A percentile compares a stretch with the other conserved stretches of the same genome.
Evolutionary conservation across 1,139 yeast species (phyloP).

Genomic region (Suhomyces bokatorum): DNA sequence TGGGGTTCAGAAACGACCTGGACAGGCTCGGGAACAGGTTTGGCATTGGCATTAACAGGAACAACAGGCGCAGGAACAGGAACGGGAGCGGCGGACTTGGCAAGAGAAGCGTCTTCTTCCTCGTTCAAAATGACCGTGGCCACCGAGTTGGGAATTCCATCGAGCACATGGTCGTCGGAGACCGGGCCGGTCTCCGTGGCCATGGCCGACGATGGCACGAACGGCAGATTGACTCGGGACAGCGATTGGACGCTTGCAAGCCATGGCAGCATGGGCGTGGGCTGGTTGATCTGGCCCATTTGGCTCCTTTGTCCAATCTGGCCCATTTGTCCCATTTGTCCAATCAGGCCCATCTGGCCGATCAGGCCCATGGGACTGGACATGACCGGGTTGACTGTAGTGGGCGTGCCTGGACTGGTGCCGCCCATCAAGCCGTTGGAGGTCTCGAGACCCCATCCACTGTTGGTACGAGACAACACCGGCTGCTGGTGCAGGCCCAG

Average conservation of each 20-base stretch:
- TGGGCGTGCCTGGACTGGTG: slow-evolving; percentile 33
- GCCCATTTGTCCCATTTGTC: too few species aligned
- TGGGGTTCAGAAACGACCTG: slow-evolving; percentile 12
- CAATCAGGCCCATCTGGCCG: too few species aligned
- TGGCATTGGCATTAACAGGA: background rate
- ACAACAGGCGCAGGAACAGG: background rate
- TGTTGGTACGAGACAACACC: slow-evolving; percentile 34
- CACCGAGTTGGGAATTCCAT: slow-evolving; percentile 39
- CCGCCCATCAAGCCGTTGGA: slow-evolving; percentile 19
- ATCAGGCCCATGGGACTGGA: slow-evolving; percentile 9
- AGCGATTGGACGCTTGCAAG: slow-evolving; percentile 32
- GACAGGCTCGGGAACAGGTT: background rate
- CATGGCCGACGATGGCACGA: slow-evolving; percentile 25
- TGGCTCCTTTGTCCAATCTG: too few species aligned
- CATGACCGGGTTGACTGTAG: slow-evolving; percentile 26
- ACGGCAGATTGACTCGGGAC: slow-evolving; percentile 47
- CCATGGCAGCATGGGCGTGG: slow-evolving; percentile 50
- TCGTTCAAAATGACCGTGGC: slow-evolving; percentile 38
- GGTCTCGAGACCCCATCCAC: slow-evolving; percentile 45
- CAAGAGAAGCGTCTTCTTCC: slow-evolving; percentile 20
- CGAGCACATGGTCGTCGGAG: slow-evolving; percentile 33
- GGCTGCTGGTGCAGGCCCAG: slow-evolving; percentile 33
- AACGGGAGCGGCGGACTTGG: too few species aligned
- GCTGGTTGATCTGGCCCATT: slow-evolving; percentile 27
- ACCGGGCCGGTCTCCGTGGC: slow-evolving; percentile 1